Base-by-base conservation (phyloP, 1,139 yeast genomes). In the Lodderomyces orthopsilosis region DNA sequence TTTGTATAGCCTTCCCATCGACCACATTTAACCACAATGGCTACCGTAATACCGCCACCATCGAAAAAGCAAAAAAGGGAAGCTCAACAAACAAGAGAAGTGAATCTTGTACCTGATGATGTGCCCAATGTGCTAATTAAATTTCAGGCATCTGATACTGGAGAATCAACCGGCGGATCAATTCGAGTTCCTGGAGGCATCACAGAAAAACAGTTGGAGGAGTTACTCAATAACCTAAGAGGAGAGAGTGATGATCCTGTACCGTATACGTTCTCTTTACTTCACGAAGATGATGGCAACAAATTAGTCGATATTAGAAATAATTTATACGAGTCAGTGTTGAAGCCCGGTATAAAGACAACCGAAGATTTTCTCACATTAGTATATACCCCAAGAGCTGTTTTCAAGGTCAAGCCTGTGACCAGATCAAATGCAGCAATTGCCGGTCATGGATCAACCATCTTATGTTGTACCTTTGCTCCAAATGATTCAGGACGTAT, bases 81-180 rank as follows among this genome's bases (percentile, higher is more conserved):
- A 52, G 95, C 95, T 4, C 97, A 90, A 61, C 75, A 79, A 57
- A 88, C 87, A 10, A 79, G 87, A 44, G 93, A 84, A 42, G 85
- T 87, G 13, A 84, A 81, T 44, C 63, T 85, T 9, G 69, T 86
- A 18, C 98, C 98, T 1, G 71, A 65, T 1, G 94, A 88, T 56
- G 66, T 91, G 34, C 96, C 97, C 21, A 82, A 89, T 70, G 96
- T 93, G 18, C 77, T 90, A 45, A 81, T 93, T 44, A 85, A 83
- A 61, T 90, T 93, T 62, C 94, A 89, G 61, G 96, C 98, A 1
- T 81, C 95, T 10, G 98, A 91, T 58, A 83, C 96, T n/a, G 97
- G 97, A 39, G 95, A 87, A 52, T 66, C 81, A 5, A 75, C 85
- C 19, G 96, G 97, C 12, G 90, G 94, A 8, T 83, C 90, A 27